Conservation (phyloP, 148 eudicot genomes). For the Arbutus unedo region DNA sequence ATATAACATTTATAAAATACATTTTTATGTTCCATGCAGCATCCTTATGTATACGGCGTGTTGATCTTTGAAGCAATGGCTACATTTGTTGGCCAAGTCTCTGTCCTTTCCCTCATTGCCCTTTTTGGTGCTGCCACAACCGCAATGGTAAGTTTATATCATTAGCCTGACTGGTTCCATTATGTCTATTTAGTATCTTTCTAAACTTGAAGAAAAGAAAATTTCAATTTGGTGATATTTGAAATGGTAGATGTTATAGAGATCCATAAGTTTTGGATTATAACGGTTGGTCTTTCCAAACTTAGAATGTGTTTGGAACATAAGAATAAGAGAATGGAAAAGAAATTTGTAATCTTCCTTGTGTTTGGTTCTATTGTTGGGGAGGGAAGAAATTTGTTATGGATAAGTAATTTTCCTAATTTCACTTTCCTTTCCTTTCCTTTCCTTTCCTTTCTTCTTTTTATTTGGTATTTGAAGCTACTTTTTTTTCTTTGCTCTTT, state of each 20-base stretch:
- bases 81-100: constrained; percentile 92
- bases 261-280: not conserved
- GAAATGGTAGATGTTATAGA: not conserved
- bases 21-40: constrained; percentile 42
- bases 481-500: too few relatives aligned
- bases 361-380: too few relatives aligned
- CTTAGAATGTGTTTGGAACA: not conserved
- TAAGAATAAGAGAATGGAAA: too few relatives aligned
- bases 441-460: not conserved
- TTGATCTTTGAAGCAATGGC: constrained; percentile 93
- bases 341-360: too few relatives aligned
- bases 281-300: not conserved
- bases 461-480: not conserved
- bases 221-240: not conserved
- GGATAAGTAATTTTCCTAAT: not conserved
- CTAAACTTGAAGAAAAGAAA: not conserved
- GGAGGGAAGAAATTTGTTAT: too few relatives aligned
- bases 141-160: constrained; percentile 64
- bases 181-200: too few relatives aligned
- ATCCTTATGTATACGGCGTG: constrained; percentile 91
- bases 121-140: constrained; percentile 94
- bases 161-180: not conserved
- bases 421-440: not conserved
- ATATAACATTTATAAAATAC: not conserved
- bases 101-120: constrained; percentile 92